Evolutionary conservation across 352 stramenopile genomes (phyloP), one percentile per base, ranked within the genome.

Genomic region (Globisporangium barbulae): DNA sequence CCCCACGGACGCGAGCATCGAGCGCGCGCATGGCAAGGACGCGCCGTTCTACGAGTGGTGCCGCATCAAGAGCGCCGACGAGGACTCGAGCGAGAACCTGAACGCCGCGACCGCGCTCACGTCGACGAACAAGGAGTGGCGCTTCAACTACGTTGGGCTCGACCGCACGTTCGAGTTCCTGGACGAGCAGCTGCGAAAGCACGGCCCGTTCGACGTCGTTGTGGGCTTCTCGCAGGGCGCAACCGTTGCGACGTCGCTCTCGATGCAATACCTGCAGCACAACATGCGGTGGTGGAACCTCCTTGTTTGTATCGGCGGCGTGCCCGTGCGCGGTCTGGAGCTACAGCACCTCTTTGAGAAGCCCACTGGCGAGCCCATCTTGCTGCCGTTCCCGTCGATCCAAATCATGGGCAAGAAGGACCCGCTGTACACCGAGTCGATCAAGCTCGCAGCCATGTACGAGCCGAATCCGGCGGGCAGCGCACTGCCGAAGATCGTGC

Each of bases 221-320:
- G 47, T 93, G 8, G 84, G 83, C 15, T 96, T 96, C 53, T 93
- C 82, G 3, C 88, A 96, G 57, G 88, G 88, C 42, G 76, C 80
- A 2, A 75, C 84, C 25, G 79, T 91, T 67, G 59, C 90, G 7
- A 90, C 80, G 35, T 66, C 81, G 10, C 50, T 93, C 17, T 76
- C 80, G 41, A 89, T 89, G 76, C 73, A 64, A 47, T 88, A 88
- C 53, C 63, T 81, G 31, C 70, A 75, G 42, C 61, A 71, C 44
- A 70, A 69, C 37, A 75, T 74, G 28, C 59, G 63, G 30, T 81
- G 72, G 72, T 89, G 80, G 80, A 86, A 88, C 39, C 67, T 88
- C 17, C 57, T 72, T 31, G 54, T 89, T 19, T 85, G 70, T 42
- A 74, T 89, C 25, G 74, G 70, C 37, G 76, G 78, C 25, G 67